Base-by-base conservation (phyloP, 305 asterid genomes). In the Fraxinus sp. region DNA sequence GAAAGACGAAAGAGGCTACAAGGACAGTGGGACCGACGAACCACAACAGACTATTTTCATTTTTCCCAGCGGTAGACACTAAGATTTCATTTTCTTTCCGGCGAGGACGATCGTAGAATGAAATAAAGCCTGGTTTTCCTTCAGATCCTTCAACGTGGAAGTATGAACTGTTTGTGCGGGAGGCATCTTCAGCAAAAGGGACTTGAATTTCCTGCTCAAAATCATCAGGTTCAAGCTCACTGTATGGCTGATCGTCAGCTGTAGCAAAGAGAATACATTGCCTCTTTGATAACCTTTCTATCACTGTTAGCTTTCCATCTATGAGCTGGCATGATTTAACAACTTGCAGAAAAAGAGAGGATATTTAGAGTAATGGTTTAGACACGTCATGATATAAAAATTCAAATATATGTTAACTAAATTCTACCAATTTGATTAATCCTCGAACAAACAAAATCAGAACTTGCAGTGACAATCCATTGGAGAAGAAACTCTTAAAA, bases 1-100 rank as follows among this genome's bases (percentile, higher is more conserved):
- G 98, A 82, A 96, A 91, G 84, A 96, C 88, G 80, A 96, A 96
- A 43, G 97, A 96, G 79, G 97, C 93, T 62, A 96, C 94, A 68
- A 96, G 97, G 83, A 94, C 92, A 66, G 93, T 88, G 72, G 99
- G 99, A 71, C 97, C 95, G 28, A 88, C 84, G 80, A 94, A 88
- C 99, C 99, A 96, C 82, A 94, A 77, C 1, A 93, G 84, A 86
- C 75, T 88, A 74, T 86, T 88, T 78, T 86, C 89, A 80, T 87
- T 87, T 85, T 86, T 88, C 76, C 24, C 86, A 9, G 90, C 79
- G 70, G 41, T 80, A 26, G 96, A 77, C 73, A 85, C 85, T 64
- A 83, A 77, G 76, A 84, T 79, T 75, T 84, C 81, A 30, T 90
- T 92, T 77, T 90, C 88, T 37, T 41, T 83, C 85, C 74, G 84